These are phyloP conservation scores for Hemileccinum rubropunctum DNA, from an alignment of 768 basidiomycete genomes.

Conservation along the genomic window DNA sequence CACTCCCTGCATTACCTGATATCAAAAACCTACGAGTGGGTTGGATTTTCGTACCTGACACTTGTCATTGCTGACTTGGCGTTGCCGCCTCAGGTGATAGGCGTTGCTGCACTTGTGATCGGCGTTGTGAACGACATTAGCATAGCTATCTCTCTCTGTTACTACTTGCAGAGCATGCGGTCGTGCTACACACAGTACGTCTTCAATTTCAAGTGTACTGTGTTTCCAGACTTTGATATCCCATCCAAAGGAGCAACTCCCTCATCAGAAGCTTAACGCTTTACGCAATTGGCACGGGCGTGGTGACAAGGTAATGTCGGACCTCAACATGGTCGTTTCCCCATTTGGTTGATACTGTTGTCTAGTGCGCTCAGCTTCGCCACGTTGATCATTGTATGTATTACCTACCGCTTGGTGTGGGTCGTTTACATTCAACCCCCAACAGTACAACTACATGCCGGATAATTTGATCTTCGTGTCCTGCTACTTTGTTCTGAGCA, in stretches of 20 bases:
- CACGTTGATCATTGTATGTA: constrained; percentile 55
- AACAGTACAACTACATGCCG: constrained; percentile 54
- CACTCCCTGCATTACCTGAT: constrained; percentile 40
- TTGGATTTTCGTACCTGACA: not conserved
- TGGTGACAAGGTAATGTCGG: constrained; percentile 51
- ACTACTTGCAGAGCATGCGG: constrained; percentile 51
- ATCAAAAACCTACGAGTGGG: constrained; percentile 46
- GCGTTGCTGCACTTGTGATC: constrained; percentile 45
- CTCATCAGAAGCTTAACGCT: constrained; percentile 54
- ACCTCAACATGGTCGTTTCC: not conserved
- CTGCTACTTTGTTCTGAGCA: constrained; percentile 64
- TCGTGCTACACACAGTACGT: constrained; percentile 46
- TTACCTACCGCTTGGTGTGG: not conserved
- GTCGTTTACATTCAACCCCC: not conserved
- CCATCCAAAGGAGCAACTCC: constrained; percentile 44
- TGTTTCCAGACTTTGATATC: not conserved
- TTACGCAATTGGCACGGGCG: constrained; percentile 64
- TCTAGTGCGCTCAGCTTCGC: constrained; percentile 35
- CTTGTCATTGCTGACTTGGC: not conserved
- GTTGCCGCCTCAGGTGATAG: constrained; percentile 38
- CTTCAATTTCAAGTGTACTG: not conserved
- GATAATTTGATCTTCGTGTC: constrained; percentile 57
- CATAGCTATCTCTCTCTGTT: constrained; percentile 51
- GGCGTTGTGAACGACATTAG: constrained; percentile 50
- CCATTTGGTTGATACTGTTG: not conserved